These are phyloP conservation scores for Actinomucor elegans DNA, from an alignment of 371 early-diverging fungal species.

Conservation along the genomic window DNA sequence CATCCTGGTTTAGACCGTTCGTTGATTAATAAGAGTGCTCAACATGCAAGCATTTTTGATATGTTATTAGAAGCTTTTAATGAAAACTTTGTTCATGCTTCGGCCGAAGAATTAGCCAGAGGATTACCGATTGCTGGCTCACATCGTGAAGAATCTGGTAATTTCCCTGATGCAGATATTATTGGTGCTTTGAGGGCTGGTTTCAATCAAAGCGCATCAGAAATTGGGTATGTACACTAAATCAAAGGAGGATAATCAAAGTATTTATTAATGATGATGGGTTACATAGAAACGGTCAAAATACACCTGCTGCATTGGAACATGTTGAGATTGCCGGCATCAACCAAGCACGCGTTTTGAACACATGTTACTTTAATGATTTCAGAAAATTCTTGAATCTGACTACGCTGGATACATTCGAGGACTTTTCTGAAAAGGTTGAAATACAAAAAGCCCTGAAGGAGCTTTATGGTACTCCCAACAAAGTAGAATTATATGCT, in stretches of 20 bases:
- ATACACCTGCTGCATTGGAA: conserved; percentile 40
- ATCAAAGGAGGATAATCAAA: not conserved
- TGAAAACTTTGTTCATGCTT: conserved; percentile 33
- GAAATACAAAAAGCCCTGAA: conserved; percentile 39
- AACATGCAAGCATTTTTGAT: conserved; percentile 22
- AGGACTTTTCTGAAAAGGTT: conserved; percentile 41
- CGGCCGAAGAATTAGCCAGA: conserved; percentile 30
- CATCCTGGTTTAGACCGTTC: conserved; percentile 8
- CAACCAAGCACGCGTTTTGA: conserved; percentile 33
- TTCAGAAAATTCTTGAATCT: conserved; percentile 44
- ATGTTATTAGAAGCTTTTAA: conserved; percentile 29
- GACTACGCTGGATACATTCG: conserved; percentile 34
- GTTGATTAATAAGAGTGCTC: conserved; percentile 25
- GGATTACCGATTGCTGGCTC: conserved; percentile 42
- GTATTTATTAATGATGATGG: too few species aligned
- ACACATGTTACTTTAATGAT: conserved; percentile 49
- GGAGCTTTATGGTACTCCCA: conserved; percentile 41
- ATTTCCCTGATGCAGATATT: conserved; percentile 37
- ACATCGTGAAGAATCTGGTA: conserved; percentile 40
- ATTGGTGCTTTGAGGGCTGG: conserved; percentile 22
- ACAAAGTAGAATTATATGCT: conserved; percentile 53
- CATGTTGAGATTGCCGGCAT: conserved; percentile 53
- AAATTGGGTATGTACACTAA: conserved; percentile 19
- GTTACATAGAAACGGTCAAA: conserved; percentile 39
- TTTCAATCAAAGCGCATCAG: conserved; percentile 30